Evolutionary conservation across 768 basidiomycete genomes (phyloP).

Genomic region (Botryobasidium botryosum): DNA sequence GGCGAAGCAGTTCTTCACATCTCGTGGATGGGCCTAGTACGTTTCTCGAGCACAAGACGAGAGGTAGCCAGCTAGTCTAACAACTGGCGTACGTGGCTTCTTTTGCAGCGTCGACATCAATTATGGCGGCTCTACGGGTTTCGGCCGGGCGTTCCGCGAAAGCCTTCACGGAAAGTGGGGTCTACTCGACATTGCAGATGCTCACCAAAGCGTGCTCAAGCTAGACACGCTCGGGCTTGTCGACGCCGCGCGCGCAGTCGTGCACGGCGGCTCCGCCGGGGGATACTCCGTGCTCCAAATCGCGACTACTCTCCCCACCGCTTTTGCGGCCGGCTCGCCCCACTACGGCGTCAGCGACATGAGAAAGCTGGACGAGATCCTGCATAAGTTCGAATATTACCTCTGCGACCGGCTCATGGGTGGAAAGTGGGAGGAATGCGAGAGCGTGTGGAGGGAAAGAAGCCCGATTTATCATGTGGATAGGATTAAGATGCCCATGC

Average conservation of each 20-base stretch:
- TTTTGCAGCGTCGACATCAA: constrained; percentile 48
- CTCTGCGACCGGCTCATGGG: too few relatives aligned
- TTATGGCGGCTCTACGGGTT: constrained; percentile 59
- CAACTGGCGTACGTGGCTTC: constrained; percentile 8
- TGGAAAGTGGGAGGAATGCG: constrained; percentile 33
- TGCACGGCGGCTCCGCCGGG: constrained; percentile 54
- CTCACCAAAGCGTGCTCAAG: constrained; percentile 34
- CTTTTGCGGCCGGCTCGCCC: constrained; percentile 47
- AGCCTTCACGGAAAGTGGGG: constrained; percentile 57
- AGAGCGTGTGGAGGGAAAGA: constrained; percentile 38
- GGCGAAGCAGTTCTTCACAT: constrained; percentile 48
- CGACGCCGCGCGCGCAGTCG: constrained; percentile 44
- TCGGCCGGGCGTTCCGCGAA: constrained; percentile 47
- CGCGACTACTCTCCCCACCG: too few relatives aligned
- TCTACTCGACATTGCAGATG: constrained; percentile 52
- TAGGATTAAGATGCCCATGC: constrained; percentile 41
- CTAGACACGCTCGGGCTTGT: constrained; percentile 37
- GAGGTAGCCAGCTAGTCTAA: not conserved
- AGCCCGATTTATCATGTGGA: constrained; percentile 47
- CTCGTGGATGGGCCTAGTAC: constrained; percentile 58
- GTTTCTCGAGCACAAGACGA: not conserved
- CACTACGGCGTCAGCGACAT: constrained; percentile 58
- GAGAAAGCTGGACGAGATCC: constrained; percentile 34
- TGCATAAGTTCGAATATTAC: constrained; percentile 65
- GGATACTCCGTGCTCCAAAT: constrained; percentile 52